phyloP scores from a whole-genome alignment of 495 filamentous ascomycete genomes.

The Penicillium herquei region DNA sequence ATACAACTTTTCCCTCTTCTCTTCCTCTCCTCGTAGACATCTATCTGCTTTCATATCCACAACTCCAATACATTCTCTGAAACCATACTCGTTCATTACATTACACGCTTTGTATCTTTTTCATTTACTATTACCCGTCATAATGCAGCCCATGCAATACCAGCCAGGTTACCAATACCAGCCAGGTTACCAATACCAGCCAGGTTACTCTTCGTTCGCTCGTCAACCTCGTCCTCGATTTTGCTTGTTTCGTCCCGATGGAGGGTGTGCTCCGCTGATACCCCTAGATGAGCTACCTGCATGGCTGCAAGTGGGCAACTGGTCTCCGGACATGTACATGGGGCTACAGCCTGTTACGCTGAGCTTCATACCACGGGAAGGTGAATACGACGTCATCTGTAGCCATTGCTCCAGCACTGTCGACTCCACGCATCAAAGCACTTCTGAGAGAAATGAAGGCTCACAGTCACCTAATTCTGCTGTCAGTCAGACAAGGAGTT shows the following conservation, averaged over 20 bases:
- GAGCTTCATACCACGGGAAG: conserved; percentile 26
- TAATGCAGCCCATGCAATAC: not conserved
- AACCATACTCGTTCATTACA: not conserved
- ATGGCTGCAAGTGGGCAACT: conserved; percentile 34
- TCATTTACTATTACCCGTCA: not conserved
- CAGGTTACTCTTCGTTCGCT: not conserved
- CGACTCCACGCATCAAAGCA: conserved; percentile 29
- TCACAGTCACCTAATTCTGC: not conserved
- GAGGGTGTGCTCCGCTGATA: conserved; percentile 28
- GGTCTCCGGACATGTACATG: conserved; percentile 17
- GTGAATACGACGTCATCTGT: conserved; percentile 41
- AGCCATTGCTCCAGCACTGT: conserved; percentile 30
- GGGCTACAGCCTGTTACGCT: conserved; percentile 25
- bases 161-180: no score
- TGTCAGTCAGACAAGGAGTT: conserved; percentile 10
- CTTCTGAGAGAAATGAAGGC: conserved; percentile 23
- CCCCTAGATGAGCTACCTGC: conserved; percentile 37
- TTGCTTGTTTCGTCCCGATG: conserved; percentile 35
- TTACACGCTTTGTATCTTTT: not conserved
- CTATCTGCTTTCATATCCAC: not conserved
- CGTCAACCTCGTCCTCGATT: conserved; percentile 32
- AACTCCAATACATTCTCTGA: not conserved
- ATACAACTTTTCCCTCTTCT: not conserved
- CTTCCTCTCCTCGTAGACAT: not conserved
- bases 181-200: not conserved